Conservation (phyloP, 352 stramenopile species). For the Phytopythium oedochilum region DNA sequence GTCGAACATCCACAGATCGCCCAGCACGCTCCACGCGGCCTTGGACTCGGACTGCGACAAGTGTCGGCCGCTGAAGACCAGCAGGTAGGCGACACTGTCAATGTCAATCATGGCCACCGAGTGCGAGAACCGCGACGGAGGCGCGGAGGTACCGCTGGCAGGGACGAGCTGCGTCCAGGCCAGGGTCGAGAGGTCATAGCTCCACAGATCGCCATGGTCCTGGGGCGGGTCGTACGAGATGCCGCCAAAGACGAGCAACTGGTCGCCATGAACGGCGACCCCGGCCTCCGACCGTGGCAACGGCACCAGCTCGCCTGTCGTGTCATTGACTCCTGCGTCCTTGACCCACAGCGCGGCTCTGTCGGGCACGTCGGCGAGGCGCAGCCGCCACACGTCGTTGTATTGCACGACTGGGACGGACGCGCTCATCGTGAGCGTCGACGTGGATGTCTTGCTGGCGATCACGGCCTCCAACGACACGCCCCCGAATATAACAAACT, state of each 20-base stretch:
- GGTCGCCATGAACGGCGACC: slow-evolving; percentile 36
- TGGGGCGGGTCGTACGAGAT: slow-evolving; percentile 55
- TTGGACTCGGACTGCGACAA: slow-evolving; percentile 19
- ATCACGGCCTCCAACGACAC: slow-evolving; percentile 27
- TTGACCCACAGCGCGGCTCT: slow-evolving; percentile 20
- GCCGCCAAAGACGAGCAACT: slow-evolving; percentile 62
- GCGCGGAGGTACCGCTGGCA: slow-evolving; percentile 5
- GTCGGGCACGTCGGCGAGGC: slow-evolving; percentile 13
- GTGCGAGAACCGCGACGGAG: slow-evolving; percentile 59
- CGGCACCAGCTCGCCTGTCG: slow-evolving; percentile 11
- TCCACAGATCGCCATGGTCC: slow-evolving; percentile 63
- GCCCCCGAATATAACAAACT: slow-evolving; percentile 52
- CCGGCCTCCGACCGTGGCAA: slow-evolving; percentile 43
- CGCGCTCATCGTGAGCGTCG: neutral
- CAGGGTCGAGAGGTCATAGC: slow-evolving; percentile 40
- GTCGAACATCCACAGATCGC: slow-evolving; percentile 58
- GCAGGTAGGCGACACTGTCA: slow-evolving; percentile 27
- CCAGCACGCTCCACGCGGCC: slow-evolving; percentile 42
- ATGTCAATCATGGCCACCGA: slow-evolving; percentile 36
- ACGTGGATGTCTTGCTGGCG: neutral
- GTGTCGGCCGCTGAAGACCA: slow-evolving; percentile 55
- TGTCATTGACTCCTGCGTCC: slow-evolving; percentile 15
- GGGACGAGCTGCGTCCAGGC: slow-evolving; percentile 36
- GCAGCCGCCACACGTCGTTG: slow-evolving; percentile 51
- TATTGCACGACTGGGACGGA: slow-evolving; percentile 33